Evolutionary conservation across 2,329 filamentous ascomycete genomes (phyloP).

Genomic region (Talaromyces islandicus): DNA sequence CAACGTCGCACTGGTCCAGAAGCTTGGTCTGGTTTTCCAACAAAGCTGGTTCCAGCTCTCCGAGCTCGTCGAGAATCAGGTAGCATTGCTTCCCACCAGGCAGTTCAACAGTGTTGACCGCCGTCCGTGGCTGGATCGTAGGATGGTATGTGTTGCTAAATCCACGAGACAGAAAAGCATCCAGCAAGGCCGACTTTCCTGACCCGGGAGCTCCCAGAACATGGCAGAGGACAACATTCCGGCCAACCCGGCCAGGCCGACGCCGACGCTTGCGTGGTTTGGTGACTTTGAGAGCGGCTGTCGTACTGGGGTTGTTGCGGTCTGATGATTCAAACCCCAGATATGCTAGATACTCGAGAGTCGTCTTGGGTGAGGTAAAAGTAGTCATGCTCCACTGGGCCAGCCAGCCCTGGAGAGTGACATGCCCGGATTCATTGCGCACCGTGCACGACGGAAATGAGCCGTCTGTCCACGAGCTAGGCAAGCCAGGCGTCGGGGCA

Average conservation of each 20-base stretch:
- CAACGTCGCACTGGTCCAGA: slow-evolving; percentile 82
- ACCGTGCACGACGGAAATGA: slow-evolving; percentile 92
- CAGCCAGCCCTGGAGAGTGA: slow-evolving; percentile 95
- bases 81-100: slow-evolving; percentile 96
- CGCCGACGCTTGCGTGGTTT: slow-evolving; percentile 82
- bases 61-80: slow-evolving; percentile 88
- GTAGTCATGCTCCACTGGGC: slow-evolving; percentile 99
- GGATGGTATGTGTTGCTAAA: slow-evolving; percentile 81
- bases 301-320: slow-evolving; percentile 65
- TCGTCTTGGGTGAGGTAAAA: slow-evolving; percentile 90
- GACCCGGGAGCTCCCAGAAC: slow-evolving; percentile 78
- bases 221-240: slow-evolving; percentile 92
- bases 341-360: slow-evolving; percentile 91
- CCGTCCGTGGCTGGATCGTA: slow-evolving; percentile 88
- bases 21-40: slow-evolving; percentile 81
- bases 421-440: slow-evolving; percentile 87
- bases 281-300: slow-evolving; percentile 83
- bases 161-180: slow-evolving; percentile 83
- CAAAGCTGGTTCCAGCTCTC: slow-evolving; percentile 90
- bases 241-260: slow-evolving; percentile 77
- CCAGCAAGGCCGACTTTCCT: slow-evolving; percentile 85
- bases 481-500: slow-evolving; percentile 84
- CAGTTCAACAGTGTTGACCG: slow-evolving; percentile 93
- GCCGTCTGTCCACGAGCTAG: slow-evolving; percentile 78
- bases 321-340: slow-evolving; percentile 84